phyloP scores from a whole-genome alignment of 2,329 filamentous ascomycete genomes.

The Ceratocystis papillata region DNA sequence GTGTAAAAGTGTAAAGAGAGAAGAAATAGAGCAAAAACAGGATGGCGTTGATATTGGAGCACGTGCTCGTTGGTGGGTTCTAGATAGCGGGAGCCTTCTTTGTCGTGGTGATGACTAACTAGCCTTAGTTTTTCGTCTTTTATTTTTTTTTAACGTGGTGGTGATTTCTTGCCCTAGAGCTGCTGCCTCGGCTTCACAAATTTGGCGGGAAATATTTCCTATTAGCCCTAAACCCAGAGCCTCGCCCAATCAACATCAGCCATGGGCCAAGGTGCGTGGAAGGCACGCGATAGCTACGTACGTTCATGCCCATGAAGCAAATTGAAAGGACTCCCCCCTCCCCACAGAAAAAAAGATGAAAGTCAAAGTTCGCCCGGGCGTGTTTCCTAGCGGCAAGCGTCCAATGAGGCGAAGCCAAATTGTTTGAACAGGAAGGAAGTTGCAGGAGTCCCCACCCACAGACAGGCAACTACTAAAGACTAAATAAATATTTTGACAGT shows the following conservation, averaged over 20 bases:
- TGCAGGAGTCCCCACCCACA: background rate
- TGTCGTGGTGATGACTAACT: background rate
- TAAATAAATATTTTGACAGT: background rate
- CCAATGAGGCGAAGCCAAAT: conserved; percentile 7
- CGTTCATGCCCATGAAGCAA: too few relatives aligned
- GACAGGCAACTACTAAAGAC: background rate
- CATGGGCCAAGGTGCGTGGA: too few relatives aligned
- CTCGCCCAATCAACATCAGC: too few relatives aligned
- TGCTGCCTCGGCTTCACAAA: too few relatives aligned
- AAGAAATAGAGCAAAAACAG: background rate
- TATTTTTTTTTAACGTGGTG: too few relatives aligned
- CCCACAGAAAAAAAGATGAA: too few relatives aligned
- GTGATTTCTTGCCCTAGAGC: too few relatives aligned
- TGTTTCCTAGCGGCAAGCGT: background rate
- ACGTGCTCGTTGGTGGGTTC: background rate
- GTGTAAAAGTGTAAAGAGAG: background rate
- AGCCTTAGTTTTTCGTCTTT: too few relatives aligned
- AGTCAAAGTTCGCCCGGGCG: background rate
- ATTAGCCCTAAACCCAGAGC: too few relatives aligned
- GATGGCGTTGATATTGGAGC: background rate
- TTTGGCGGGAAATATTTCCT: too few relatives aligned
- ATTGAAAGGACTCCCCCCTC: too few relatives aligned
- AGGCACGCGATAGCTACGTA: too few relatives aligned
- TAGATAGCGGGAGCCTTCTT: background rate
- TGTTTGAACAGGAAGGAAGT: conserved; percentile 7